Evolutionary conservation across 768 basidiomycete genomes (phyloP), one percentile per base, ranked within the genome.

Genomic region (Tylopilus vinaceipallidus): DNA sequence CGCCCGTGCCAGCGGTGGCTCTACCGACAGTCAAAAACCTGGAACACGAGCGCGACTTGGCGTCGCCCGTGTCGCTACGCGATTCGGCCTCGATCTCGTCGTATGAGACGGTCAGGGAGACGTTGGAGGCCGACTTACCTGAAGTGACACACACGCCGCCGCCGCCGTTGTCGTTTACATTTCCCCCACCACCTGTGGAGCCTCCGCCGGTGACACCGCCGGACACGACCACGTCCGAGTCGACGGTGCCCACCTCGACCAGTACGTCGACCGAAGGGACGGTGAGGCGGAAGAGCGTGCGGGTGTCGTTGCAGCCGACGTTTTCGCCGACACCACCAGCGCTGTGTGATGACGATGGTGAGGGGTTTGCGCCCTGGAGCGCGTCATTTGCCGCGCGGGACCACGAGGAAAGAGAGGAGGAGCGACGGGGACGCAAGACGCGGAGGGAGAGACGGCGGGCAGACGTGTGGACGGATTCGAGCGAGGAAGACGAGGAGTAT

Each of bases 261-360:
- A 50, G 22, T 22, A 39, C 20, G 3, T 59, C 61, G 29, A 57
- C 56, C 0, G 59, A 53, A 34, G 54, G 50, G 9, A 45, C 70
- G 0, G 45, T 8, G 2, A 66, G 79, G 11, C 62, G 76, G 30
- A 91, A 91, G 69, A 89, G 87, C 59, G 90, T 92, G 29, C 74
- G 90, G 7, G 83, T 92, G 44, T 88, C 86, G 24, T 65, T 91
- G 32, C 77, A 83, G 37, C 90, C 90, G 10, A 88, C 86, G 29
- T 89, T 86, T 63, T 86, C 86, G 6, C 70, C 82, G 0, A 78
- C 88, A 2, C 86, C 88, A 8, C 86, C 85, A 33, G 83, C 82
- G 32, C 63, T 78, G 39, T 78, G 79, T 22, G 76, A 85, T 48
- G 78, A 80, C 7, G 74, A 71, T 1, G 69, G 66, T 6, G 63